phyloP scores from a whole-genome alignment of 2,329 filamentous ascomycete genomes.

The Seiridium unicorne region DNA sequence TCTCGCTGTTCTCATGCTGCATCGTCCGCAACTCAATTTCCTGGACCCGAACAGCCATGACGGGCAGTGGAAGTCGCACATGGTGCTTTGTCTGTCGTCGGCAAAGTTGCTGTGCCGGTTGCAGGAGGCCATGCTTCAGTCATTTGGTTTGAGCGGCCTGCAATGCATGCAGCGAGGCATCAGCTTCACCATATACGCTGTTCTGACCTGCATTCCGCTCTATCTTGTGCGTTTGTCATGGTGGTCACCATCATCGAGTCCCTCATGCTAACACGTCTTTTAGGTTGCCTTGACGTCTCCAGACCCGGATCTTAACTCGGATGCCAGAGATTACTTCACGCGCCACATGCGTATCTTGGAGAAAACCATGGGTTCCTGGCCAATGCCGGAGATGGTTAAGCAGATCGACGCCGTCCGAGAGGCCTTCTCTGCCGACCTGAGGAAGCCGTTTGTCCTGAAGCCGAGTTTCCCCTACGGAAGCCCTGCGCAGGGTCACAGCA shows the following conservation, averaged over 20 bases:
- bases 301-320: slow-evolving; percentile 80
- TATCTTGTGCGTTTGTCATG: slow-evolving; percentile 69
- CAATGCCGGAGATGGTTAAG: slow-evolving; percentile 84
- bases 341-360: slow-evolving; percentile 94
- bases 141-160: slow-evolving; percentile 76
- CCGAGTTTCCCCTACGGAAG: slow-evolving; percentile 84
- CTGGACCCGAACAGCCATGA: slow-evolving; percentile 70
- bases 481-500: slow-evolving; percentile 64
- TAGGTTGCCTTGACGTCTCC: slow-evolving; percentile 92
- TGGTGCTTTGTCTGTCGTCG: slow-evolving; percentile 80
- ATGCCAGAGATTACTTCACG: slow-evolving; percentile 86
- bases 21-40: slow-evolving; percentile 80
- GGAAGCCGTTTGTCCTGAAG: slow-evolving; percentile 86
- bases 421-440: slow-evolving; percentile 84
- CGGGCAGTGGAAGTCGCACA: slow-evolving; percentile 82
- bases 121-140: slow-evolving; percentile 77
- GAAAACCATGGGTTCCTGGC: slow-evolving; percentile 77
- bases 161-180: slow-evolving; percentile 92
- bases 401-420: slow-evolving; percentile 87
- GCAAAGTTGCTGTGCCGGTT: slow-evolving; percentile 83
- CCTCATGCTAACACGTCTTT: slow-evolving; percentile 14
- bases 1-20: slow-evolving; percentile 79
- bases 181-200: slow-evolving; percentile 91
- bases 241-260: neutral
- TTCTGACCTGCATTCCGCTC: slow-evolving; percentile 88